Percentiles rank a stretch among this genome's conserved stretches.
Evolutionary conservation across 2,329 filamentous ascomycete genomes (phyloP).

Genomic region (Lasiodiplodia sp.): DNA sequence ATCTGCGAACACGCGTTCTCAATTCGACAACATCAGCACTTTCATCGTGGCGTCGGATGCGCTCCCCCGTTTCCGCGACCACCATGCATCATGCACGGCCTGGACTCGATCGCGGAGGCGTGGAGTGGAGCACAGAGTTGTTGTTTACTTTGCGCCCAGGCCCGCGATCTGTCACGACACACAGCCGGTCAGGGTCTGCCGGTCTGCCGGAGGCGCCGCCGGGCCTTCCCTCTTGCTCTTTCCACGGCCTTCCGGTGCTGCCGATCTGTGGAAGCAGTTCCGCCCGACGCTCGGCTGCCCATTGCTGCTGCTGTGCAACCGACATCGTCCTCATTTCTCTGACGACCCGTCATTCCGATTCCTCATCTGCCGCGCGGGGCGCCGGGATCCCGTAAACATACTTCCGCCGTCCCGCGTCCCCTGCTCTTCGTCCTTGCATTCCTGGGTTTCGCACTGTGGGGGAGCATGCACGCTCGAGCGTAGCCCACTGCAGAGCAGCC

Average conservation of each 20-base stretch:
- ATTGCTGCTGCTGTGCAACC: slow-evolving; percentile 7
- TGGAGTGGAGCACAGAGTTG: background rate
- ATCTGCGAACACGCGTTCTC: slow-evolving; percentile 26
- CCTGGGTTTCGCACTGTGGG: background rate
- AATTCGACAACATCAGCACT: slow-evolving; percentile 2
- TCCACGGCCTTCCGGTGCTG: slow-evolving; percentile 2
- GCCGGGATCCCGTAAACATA: background rate
- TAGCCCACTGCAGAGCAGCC: background rate
- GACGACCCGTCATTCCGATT: background rate
- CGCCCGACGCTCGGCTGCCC: background rate
- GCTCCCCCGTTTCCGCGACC: slow-evolving; percentile 25
- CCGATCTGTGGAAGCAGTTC: slow-evolving; percentile 1
- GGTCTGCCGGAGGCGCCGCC: slow-evolving; percentile 6
- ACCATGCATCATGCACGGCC: slow-evolving; percentile 12
- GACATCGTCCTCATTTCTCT: background rate
- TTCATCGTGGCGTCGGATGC: slow-evolving; percentile 15
- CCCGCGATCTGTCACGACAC: background rate
- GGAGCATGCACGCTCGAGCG: background rate
- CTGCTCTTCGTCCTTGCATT: background rate
- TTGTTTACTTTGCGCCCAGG: background rate
- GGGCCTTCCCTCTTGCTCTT: background rate
- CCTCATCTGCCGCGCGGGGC: background rate
- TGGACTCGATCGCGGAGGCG: slow-evolving; percentile 1
- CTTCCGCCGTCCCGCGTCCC: background rate
- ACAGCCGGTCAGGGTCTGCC: slow-evolving; percentile 7